These are phyloP conservation scores for Fusarium sp. DNA, from an alignment of 2,329 filamentous ascomycete species.

Conservation along the genomic window DNA sequence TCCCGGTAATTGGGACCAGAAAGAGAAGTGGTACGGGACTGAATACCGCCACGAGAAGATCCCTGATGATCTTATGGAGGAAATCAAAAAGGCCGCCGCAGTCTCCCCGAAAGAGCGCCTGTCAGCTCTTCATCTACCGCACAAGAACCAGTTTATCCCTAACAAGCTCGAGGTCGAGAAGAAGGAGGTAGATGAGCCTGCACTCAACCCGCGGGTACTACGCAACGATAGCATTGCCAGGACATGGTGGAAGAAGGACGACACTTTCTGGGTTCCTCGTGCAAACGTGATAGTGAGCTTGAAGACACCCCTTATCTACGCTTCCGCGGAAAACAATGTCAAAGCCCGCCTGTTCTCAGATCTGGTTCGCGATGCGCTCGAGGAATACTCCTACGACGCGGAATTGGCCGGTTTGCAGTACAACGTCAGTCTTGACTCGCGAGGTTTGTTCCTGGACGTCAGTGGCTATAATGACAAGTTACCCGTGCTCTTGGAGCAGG, in stretches of 20 bases:
- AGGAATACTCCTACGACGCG: slow-evolving; percentile 95
- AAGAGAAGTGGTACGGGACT: slow-evolving; percentile 98
- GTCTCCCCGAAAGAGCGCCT: slow-evolving; percentile 69
- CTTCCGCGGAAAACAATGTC: slow-evolving; percentile 81
- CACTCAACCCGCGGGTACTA: slow-evolving; percentile 80
- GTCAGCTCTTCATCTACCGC: slow-evolving; percentile 82
- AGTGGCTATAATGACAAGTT: slow-evolving; percentile 98
- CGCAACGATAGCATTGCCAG: slow-evolving; percentile 83
- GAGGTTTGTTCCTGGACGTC: slow-evolving; percentile 81
- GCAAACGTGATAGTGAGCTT: slow-evolving; percentile 86
- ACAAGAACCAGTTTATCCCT: slow-evolving; percentile 95
- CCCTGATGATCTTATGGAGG: slow-evolving; percentile 76
- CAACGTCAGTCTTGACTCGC: slow-evolving; percentile 75
- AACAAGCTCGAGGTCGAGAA: slow-evolving; percentile 94
- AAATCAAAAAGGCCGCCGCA: slow-evolving; percentile 73
- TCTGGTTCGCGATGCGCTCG: slow-evolving; percentile 86
- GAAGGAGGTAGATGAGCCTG: slow-evolving; percentile 83
- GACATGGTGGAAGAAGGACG: slow-evolving; percentile 98
- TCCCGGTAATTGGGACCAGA: slow-evolving; percentile 85
- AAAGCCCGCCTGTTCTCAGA: slow-evolving; percentile 85
- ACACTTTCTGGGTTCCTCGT: slow-evolving; percentile 98
- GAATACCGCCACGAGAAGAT: slow-evolving; percentile 89
- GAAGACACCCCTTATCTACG: slow-evolving; percentile 80
- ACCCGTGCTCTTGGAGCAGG: slow-evolving; percentile 87
- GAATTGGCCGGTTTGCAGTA: slow-evolving; percentile 92